Base-by-base conservation (phyloP, 202 grass and related monocot species). In the Zizania palustris region DNA sequence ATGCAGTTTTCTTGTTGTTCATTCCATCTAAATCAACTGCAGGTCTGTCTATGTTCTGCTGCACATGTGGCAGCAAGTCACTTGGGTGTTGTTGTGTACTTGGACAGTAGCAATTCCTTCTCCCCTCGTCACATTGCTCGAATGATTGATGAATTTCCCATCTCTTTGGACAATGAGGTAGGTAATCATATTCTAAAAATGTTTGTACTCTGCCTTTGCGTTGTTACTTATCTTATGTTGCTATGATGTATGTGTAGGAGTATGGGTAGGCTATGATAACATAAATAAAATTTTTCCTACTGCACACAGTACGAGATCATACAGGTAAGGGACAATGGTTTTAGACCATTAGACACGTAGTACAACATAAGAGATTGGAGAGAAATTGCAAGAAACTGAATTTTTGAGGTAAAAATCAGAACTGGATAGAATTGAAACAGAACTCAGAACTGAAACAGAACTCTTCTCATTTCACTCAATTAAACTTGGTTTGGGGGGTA, bases 91-190 rank as follows among this genome's bases (percentile, higher is more conserved):
- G 82, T 95, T 85, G 77, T 98, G 65, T 92, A 88, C 82, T 85
- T 98, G 77, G 95, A 98, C 81, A 90, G 89, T 75, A 83, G 84
- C 63, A 98, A 95, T 76, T 92, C 95, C 13, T 98, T 92, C 88
- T 94, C 91, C 37, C 74, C 91, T 60, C 85, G 64, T 11, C 77
- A 83, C 28, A 72, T 95, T 58, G 83, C 79, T 72, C 38, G 34
- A 22, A 90, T 90, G 56, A 21, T 92, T 83, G 68, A 87, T 85
- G 80, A 86, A 73, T 22, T 83, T 13, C 62, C 62, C 39, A 13
- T 48, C 60, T 74, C 64, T 55, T 71, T 82, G 34, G 38, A 61
- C 40, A 61, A 69, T 83, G 85, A 92, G 87, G 89, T 94, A 79
- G 48, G 61, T 63, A 38, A 36, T 74, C 13, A 75, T 42, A 63